Base-by-base conservation (phyloP, 225 moss, liverwort and hornwort species). In the Anthoceros angustus region DNA sequence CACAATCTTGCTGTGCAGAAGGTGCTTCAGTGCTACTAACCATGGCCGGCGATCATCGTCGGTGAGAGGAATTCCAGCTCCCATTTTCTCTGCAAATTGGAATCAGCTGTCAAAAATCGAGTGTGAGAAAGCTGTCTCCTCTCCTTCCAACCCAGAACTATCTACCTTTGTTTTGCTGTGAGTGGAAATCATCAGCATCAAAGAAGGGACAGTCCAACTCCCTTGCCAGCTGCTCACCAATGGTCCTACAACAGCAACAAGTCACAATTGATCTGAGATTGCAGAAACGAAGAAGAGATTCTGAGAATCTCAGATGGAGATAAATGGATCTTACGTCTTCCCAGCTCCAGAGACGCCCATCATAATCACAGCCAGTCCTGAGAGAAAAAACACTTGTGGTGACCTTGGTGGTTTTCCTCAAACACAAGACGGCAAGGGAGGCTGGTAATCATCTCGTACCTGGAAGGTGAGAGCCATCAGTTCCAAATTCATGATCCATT, bases 101-200 rank as follows among this genome's bases (percentile, higher is more conserved):
- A 55, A 8, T 1, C 23, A 55, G 18, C 8, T 18, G 5, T 46
- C 16, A 55, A 8, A 6, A 55, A 18, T 2, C 1, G 14, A 20
- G n/a, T 12, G n/a, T 15, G n/a, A 8, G 5, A 9, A 6, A 55
- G 55, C 18, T 4, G 32, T 8, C 46, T 55, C 8, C 55, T 15
- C 8, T 20, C 8, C 6, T 7, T 55, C 8, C 16, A 55, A 0
- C 8, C 14, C 7, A 55, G 55, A 15, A 67, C 20, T 15, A 20
- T 55, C 41, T 62, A 84, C 86, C 86, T 86, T 84, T 98, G 71
- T 84, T 89, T 26, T 80, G 79, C 67, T 49, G 69, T 0, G 89
- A 74, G 71, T 98, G 98, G 68, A 84, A 87, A 62, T 86, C 77
- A 66, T 98, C 98, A 1, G 83, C 92, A 70, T 98, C 98, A 4